These are phyloP conservation scores for Cystobasidium sp. DNA, from an alignment of 1,284 basidiomycete species.

Conservation along the genomic window DNA sequence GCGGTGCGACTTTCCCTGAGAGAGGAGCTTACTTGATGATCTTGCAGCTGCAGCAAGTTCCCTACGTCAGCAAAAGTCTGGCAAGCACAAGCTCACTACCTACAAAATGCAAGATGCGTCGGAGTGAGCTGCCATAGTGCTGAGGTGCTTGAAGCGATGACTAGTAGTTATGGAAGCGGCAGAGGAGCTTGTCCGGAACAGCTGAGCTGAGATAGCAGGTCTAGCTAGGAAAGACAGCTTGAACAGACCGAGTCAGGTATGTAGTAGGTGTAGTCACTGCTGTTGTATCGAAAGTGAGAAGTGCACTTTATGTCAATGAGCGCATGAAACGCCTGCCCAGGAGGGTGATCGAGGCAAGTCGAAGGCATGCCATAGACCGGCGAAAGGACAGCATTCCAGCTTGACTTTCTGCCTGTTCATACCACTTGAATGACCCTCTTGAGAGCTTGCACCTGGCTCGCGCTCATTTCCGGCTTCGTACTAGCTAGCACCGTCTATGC, in stretches of 20 bases:
- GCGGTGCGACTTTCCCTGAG: background rate
- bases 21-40: constrained; percentile 56
- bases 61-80: background rate
- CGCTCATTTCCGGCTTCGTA: background rate
- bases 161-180: background rate
- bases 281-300: background rate
- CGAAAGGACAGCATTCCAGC: background rate
- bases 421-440: constrained; percentile 14
- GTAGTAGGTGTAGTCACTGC: background rate
- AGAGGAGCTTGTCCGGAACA: background rate
- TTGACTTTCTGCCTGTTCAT: background rate
- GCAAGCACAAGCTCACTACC: background rate
- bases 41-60: constrained; percentile 55
- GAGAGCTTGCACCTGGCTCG: constrained; percentile 13
- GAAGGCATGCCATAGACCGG: background rate
- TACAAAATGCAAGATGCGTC: constrained; percentile 41
- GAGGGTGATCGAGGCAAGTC: constrained; percentile 1
- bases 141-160: constrained; percentile 6
- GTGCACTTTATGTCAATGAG: background rate
- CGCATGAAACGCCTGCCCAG: background rate
- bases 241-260: background rate
- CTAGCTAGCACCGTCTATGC: constrained; percentile 14
- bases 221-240: constrained; percentile 17
- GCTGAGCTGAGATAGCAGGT: background rate
- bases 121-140: constrained; percentile 27